Conservation (phyloP, 192 early-diverging fungal species). For the Coemansia sp. region DNA sequence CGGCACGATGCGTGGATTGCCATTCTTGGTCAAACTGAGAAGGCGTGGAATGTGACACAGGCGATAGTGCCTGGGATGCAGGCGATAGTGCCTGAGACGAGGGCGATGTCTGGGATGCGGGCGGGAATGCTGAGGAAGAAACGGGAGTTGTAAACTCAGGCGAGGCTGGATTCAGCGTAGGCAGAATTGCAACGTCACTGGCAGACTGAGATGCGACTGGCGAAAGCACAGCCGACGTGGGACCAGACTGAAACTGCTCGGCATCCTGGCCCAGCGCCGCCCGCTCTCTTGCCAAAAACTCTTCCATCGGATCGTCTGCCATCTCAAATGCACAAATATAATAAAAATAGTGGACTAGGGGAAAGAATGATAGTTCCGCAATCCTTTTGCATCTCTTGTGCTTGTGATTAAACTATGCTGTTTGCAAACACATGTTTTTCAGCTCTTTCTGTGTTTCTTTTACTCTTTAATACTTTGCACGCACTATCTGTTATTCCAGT, state of each 20-base stretch:
- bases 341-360: constrained; percentile 3
- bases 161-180: background rate
- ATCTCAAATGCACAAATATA: constrained; percentile 14
- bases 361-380: background rate
- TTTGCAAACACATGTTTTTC: too few relatives aligned
- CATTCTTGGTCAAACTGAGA: constrained; percentile 59
- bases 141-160: background rate
- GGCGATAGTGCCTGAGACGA: background rate
- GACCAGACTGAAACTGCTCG: constrained; percentile 55
- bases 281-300: constrained; percentile 76
- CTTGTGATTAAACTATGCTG: too few relatives aligned
- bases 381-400: too few relatives aligned
- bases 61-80: too few relatives aligned
- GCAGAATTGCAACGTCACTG: background rate
- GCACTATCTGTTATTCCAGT: too few relatives aligned
- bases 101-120: background rate
- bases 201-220: background rate
- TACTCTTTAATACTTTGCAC: too few relatives aligned
- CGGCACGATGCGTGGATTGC: constrained; percentile 61
- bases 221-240: constrained; percentile 2
- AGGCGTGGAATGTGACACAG: background rate
- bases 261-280: constrained; percentile 71
- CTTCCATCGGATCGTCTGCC: constrained; percentile 65
- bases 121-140: background rate
- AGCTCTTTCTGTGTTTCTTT: too few relatives aligned